phyloP scores from a whole-genome alignment of 75 land plant genomes.

The Sequoia sempervirens region DNA sequence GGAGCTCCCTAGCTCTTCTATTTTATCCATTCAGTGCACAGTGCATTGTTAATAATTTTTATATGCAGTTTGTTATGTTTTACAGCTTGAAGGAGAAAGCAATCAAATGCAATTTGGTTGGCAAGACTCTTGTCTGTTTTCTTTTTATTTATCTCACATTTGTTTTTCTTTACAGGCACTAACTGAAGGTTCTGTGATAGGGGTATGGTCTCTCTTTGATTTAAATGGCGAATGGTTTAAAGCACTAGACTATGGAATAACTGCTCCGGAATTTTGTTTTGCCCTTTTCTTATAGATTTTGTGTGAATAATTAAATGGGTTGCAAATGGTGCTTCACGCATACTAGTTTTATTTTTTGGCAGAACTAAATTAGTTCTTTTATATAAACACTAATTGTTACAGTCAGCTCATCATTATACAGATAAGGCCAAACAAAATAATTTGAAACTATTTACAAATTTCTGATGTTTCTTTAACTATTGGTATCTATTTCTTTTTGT shows the following conservation, averaged over 20 bases:
- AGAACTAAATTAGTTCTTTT: not conserved
- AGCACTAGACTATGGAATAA: not conserved
- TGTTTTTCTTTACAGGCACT: not conserved
- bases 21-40: not conserved
- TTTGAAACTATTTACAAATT: too few relatives aligned
- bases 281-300: not conserved
- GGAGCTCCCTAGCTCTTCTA: not conserved
- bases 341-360: not conserved
- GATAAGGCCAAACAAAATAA: not conserved
- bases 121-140: not conserved
- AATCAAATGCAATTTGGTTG: not conserved
- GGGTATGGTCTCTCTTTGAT: not conserved
- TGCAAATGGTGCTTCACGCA: not conserved
- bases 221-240: not conserved
- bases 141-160: not conserved
- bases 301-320: slow-evolving; percentile 1
- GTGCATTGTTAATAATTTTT: not conserved
- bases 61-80: not conserved
- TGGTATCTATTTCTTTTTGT: not conserved
- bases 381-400: not conserved
- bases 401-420: not conserved
- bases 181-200: not conserved
- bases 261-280: not conserved
- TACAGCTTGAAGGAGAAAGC: not conserved
- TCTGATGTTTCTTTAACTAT: not conserved